A percentile compares a stretch with the other conserved stretches of the same genome.
These are phyloP conservation scores for Porphyrellus cyaneotinctus DNA, from an alignment of 768 basidiomycete species.

Conservation along the genomic window DNA sequence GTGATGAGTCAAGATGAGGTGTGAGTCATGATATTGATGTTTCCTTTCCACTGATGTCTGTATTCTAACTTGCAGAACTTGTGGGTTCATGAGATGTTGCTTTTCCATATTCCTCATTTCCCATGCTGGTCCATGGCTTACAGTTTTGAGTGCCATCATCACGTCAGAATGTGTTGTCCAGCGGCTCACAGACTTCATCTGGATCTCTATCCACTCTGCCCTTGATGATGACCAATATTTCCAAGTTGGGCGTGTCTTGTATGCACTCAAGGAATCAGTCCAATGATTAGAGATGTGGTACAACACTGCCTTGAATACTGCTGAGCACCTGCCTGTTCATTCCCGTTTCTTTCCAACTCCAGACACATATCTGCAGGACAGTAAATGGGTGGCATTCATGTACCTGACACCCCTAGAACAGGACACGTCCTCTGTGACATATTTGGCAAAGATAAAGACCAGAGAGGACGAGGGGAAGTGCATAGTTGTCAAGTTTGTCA, in stretches of 20 bases:
- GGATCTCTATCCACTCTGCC: constrained; percentile 19
- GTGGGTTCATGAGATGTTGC: constrained; percentile 9
- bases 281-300: constrained; percentile 20
- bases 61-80: not conserved
- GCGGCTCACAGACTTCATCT: constrained; percentile 32
- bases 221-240: constrained; percentile 12
- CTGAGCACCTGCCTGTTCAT: not conserved
- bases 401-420: not conserved
- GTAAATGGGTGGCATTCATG: constrained; percentile 9
- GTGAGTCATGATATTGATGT: not conserved
- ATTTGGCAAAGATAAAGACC: constrained; percentile 20
- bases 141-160: constrained; percentile 31
- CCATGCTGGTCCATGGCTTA: constrained; percentile 23
- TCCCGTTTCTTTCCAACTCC: constrained; percentile 24
- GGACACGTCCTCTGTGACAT: constrained; percentile 20
- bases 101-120: constrained; percentile 29
- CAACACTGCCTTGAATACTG: not conserved
- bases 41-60: not conserved
- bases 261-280: constrained; percentile 19
- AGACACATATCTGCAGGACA: not conserved
- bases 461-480: not conserved
- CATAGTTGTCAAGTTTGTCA: constrained; percentile 38
- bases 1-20: constrained; percentile 13
- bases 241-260: constrained; percentile 19
- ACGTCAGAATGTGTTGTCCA: constrained; percentile 29